These are phyloP conservation scores for Echeveria elegans DNA, from an alignment of 164 flowering plant species.

Conservation along the genomic window DNA sequence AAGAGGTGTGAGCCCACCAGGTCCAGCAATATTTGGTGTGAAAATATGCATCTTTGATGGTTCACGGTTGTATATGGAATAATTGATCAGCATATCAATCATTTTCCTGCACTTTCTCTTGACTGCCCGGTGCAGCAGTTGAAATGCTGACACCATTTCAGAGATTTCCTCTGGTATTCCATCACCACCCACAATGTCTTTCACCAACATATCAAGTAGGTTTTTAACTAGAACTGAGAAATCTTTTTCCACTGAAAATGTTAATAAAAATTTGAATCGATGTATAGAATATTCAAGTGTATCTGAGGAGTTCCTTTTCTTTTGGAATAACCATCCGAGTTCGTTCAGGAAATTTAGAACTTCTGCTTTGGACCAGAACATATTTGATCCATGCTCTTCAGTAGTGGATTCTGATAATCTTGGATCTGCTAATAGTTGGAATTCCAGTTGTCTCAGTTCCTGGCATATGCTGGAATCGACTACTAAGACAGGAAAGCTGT, in stretches of 20 bases:
- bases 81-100: slow-evolving; percentile 64
- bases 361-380: slow-evolving; percentile 44
- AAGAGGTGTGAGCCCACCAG: slow-evolving; percentile 78
- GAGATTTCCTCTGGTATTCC: slow-evolving; percentile 29
- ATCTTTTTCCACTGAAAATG: slow-evolving; percentile 66
- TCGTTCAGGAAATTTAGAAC: slow-evolving; percentile 74
- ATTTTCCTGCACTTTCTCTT: slow-evolving; percentile 55
- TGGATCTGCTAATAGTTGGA: slow-evolving; percentile 37
- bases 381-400: slow-evolving; percentile 27
- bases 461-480: slow-evolving; percentile 64
- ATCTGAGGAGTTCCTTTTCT: slow-evolving; percentile 27
- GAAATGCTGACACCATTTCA: slow-evolving; percentile 45
- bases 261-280: slow-evolving; percentile 60
- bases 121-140: slow-evolving; percentile 72
- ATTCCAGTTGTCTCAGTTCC: slow-evolving; percentile 67
- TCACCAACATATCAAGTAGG: slow-evolving; percentile 55
- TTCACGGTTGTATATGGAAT: slow-evolving; percentile 22
- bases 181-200: slow-evolving; percentile 23
- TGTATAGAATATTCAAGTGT: slow-evolving; percentile 28
- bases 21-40: slow-evolving; percentile 55
- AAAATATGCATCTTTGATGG: slow-evolving; percentile 43
- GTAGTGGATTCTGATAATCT: slow-evolving; percentile 20
- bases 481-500: slow-evolving; percentile 74
- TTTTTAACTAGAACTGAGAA: slow-evolving; percentile 55
- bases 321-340: slow-evolving; percentile 90